Evolutionary conservation across 78 protist genomes (phyloP), one percentile per base, ranked within the genome.

Genomic region (Neovahlkampfia damariscottae): DNA sequence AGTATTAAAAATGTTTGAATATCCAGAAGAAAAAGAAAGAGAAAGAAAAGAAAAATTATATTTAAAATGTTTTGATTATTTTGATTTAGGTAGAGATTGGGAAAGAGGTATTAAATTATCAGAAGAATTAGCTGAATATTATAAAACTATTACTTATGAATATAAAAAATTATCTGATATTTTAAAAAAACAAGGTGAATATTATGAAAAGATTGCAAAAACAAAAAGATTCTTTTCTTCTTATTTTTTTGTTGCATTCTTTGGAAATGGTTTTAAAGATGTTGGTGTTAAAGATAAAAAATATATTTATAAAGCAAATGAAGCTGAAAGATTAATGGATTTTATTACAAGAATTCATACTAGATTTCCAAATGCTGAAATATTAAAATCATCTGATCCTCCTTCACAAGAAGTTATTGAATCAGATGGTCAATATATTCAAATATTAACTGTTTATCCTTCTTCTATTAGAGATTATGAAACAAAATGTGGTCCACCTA

Each of bases 351-450:
- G 72, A 19, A 69, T 69, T 19, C 10, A 10, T 10, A 19, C 19
- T n/a, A 19, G 72, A 30, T 69, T 69, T 69, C 72, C 72, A 28
- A 69, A 69, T 28, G 72, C 72, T 10, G 72, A 69, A 69, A 69
- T 69, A n/a, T 30, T 69, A 28, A 69, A 69, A 19, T 19, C 72
- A 19, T 69, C 19, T 19, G 72, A 30, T 19, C 72, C 72, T 19
- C 68, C 29, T n/a, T 30, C 68, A 19, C 68, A 69, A 19, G 72
- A 69, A 30, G 72, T 69, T 19, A 30, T 69, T 19, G 19, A 69
- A 10, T 19, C 68, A 19, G 67, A 19, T n/a, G 72, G 72, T 19
- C 72, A 69, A 28, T 30, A 19, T n/a, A 69, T 69, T 19, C 72
- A 69, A 19, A 19, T 69, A 19, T 31, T 69, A 19, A 69, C 72